Evolutionary conservation across 129 eudicot genomes (phyloP).

Genomic region (Calendula officinalis): DNA sequence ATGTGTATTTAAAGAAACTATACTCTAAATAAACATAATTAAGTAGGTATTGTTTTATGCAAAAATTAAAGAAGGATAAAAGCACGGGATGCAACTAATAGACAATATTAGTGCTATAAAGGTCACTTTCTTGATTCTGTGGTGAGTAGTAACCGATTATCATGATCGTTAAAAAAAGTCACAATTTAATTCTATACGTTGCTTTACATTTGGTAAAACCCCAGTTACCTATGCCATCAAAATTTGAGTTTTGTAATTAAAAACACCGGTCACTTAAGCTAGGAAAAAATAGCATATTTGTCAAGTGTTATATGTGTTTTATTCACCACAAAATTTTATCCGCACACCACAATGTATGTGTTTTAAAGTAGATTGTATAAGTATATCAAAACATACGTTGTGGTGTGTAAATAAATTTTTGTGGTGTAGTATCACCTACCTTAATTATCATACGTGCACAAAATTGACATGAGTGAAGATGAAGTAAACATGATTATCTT

Average conservation of each 20-base stretch:
- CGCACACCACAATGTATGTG: too few relatives aligned
- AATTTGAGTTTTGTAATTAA: neutral
- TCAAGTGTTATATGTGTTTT: too few relatives aligned
- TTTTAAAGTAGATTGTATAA: too few relatives aligned
- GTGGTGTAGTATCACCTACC: too few relatives aligned
- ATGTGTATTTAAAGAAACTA: neutral
- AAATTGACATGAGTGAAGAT: slow-evolving; percentile 17
- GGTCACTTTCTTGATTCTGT: neutral
- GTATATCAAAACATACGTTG: too few relatives aligned
- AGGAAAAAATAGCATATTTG: neutral
- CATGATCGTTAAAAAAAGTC: neutral
- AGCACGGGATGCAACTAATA: slow-evolving; percentile 9
- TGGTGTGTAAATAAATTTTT: too few relatives aligned
- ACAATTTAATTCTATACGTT: neutral
- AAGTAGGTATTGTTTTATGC: neutral
- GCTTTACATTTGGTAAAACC: neutral
- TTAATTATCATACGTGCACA: slow-evolving; percentile 20
- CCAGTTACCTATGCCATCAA: neutral
- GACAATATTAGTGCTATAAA: neutral
- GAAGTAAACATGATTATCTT: slow-evolving; percentile 8
- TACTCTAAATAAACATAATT: neutral
- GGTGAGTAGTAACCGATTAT: neutral
- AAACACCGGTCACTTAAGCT: neutral
- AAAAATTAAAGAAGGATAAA: slow-evolving; percentile 4
- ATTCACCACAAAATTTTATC: too few relatives aligned